These are phyloP conservation scores for Lipomyces starkeyi DNA, from an alignment of 805 yeast genomes.

Conservation along the genomic window DNA sequence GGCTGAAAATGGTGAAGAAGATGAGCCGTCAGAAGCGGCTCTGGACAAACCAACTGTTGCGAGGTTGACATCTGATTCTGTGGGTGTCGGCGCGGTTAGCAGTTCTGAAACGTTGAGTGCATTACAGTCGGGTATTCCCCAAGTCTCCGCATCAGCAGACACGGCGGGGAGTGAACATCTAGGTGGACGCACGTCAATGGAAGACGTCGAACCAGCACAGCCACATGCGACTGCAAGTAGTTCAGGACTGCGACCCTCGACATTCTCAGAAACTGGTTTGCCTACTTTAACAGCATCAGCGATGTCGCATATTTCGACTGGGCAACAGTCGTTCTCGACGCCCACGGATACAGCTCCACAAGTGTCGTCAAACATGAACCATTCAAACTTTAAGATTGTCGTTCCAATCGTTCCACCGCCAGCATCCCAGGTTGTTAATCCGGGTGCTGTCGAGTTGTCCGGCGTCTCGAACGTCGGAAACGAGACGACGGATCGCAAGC, in stretches of 20 bases:
- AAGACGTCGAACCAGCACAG: not conserved
- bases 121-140: not conserved
- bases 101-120: not conserved
- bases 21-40: not conserved
- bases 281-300: not conserved
- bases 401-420: not conserved
- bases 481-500: slow-evolving; percentile 6
- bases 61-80: too few species aligned
- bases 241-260: not conserved
- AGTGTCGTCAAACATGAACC: not conserved
- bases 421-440: not conserved
- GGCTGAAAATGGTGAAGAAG: slow-evolving; percentile 27
- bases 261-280: not conserved
- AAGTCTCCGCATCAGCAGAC: not conserved
- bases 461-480: not conserved
- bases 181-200: not conserved
- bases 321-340: not conserved
- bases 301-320: not conserved
- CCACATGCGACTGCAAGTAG: not conserved
- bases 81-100: too few species aligned
- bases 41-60: not conserved
- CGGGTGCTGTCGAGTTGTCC: not conserved
- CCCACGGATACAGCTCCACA: not conserved
- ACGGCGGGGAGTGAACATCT: not conserved
- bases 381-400: not conserved